Evolutionary conservation across 768 basidiomycete genomes (phyloP), one percentile per base, ranked within the genome.

Genomic region (Pleurotus cornucopiae): DNA sequence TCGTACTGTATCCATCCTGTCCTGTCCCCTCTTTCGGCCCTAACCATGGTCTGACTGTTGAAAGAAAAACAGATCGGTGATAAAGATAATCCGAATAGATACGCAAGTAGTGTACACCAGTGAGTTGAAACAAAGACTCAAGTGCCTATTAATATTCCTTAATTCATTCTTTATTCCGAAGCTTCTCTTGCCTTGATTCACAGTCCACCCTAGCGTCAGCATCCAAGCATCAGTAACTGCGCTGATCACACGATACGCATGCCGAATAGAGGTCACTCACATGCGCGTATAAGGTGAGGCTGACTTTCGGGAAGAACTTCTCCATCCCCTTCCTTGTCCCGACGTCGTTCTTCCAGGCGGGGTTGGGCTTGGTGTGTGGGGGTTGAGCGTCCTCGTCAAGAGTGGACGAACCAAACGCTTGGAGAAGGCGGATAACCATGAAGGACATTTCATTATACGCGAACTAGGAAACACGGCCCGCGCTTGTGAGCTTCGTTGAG

Each of bases 371-470:
- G 0, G 71, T 66, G 20, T 58, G 62, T 12, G 70, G 64, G 43
- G 69, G 63, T 21, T 77, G 75, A 0, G 68, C 69, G 11, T 72
- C 69, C n/a, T 64, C 64, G 12, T 70, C 75, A 16, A 79, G 62
- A 2, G 62, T 61, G 45, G 81, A 58, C 0, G 66, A 63, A 5
- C 67, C 70, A 63, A 79, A 78, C 6, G 54, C 56, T 62, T 82
- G 81, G 5, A 83, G 61, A 5, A 83, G 62, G 16, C 76, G 71
- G 49, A 78, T 70, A 18, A 82, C 64, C 56, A 79, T 70, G 60
- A 78, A 78, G 0, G 78, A 80, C 12, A 73, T 66, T 60, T 80
- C 75, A 60, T 80, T 78, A 63, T 82, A 82, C 18, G 81, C 80
- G 57, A 80, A 79, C 76, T 81, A 7, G 26, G 5, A 26, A 26